Percentiles rank a stretch among this genome's conserved stretches.
Conservation (phyloP, 371 early-diverging fungal genomes). For the Dichotomocladium elegans region DNA sequence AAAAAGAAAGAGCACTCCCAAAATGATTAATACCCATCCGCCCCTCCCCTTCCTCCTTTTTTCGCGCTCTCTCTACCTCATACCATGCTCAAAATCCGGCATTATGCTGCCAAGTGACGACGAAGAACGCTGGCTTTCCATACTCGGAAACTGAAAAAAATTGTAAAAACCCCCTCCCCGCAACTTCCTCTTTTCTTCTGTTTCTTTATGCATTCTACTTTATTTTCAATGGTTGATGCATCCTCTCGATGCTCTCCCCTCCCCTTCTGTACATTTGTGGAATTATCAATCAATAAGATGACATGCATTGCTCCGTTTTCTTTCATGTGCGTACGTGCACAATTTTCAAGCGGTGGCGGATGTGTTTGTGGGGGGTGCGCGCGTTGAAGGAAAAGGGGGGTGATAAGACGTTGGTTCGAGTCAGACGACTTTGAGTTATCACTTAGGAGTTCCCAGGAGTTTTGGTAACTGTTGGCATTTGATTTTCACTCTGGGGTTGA, state of each 20-base stretch:
- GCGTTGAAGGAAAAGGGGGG: background rate
- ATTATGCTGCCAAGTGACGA: too few species aligned
- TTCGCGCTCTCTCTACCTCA: background rate
- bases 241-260: background rate
- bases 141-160: too few species aligned
- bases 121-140: too few species aligned
- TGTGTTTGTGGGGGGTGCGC: background rate
- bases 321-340: background rate
- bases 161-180: too few species aligned
- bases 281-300: too few species aligned
- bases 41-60: background rate
- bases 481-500: too few species aligned
- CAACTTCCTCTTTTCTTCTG: background rate
- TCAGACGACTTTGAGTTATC: too few species aligned
- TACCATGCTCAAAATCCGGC: too few species aligned
- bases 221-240: background rate
- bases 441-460: too few species aligned
- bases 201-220: background rate
- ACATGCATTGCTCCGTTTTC: background rate
- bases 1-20: background rate
- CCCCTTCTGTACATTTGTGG: background rate
- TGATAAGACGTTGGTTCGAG: too few species aligned
- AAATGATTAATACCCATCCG: background rate
- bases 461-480: too few species aligned
- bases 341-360: background rate